These are phyloP conservation scores for Poa pratensis DNA, from an alignment of 176 grass and related monocot genomes.

Conservation along the genomic window DNA sequence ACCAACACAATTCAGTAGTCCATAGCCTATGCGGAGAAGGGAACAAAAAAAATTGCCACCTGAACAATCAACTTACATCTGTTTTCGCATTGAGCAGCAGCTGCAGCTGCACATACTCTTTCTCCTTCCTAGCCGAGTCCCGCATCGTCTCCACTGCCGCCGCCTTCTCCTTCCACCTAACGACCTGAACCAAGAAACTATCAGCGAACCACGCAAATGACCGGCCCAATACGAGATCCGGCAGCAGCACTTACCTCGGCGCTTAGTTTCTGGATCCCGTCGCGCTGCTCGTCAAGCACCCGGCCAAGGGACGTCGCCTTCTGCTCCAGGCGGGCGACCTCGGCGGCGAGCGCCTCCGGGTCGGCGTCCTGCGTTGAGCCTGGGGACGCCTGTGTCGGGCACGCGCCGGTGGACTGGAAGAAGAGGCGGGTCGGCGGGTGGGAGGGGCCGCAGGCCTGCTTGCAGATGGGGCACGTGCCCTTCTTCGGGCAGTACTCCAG, in stretches of 20 bases:
- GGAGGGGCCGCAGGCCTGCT: constrained; percentile 65
- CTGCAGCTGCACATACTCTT: constrained; percentile 49
- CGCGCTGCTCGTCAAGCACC: constrained; percentile 58
- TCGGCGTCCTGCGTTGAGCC: constrained; percentile 27
- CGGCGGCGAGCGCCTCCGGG: constrained; percentile 54
- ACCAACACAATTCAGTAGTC: constrained; percentile 28
- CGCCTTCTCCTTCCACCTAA: constrained; percentile 56
- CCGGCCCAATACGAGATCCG: not conserved
- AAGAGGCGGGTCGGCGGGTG: constrained; percentile 78
- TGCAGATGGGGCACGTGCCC: constrained; percentile 89
- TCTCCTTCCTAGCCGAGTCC: constrained; percentile 67
- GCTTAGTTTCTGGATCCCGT: constrained; percentile 54
- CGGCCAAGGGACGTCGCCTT: constrained; percentile 58
- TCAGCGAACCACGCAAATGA: not conserved
- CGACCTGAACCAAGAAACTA: constrained; percentile 44
- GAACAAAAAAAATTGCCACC: not conserved
- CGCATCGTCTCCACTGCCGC: constrained; percentile 33
- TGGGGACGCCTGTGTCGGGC: constrained; percentile 33
- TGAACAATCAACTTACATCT: constrained; percentile 51
- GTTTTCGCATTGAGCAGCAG: constrained; percentile 62
- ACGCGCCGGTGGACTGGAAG: constrained; percentile 78
- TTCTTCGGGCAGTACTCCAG: constrained; percentile 95
- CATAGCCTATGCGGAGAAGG: not conserved
- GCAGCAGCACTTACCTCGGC: constrained; percentile 48
- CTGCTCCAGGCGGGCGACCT: constrained; percentile 62